Conservation (phyloP, 768 basidiomycete genomes). For the Lactarius sp. region DNA sequence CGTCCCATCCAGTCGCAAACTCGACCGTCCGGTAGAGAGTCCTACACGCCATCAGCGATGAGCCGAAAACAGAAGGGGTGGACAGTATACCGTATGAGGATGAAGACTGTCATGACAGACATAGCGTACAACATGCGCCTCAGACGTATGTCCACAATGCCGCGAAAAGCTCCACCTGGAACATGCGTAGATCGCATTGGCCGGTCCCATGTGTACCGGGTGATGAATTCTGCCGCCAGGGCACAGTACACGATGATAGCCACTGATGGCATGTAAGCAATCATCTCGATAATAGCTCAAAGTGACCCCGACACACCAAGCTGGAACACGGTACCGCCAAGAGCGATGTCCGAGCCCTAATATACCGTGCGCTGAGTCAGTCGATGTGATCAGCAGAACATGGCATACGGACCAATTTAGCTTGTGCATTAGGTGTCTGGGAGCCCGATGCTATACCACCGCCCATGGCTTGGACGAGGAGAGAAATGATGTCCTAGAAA, state of each 20-base stretch:
- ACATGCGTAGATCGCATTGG: neutral
- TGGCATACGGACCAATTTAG: neutral
- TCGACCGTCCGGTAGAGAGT: slow-evolving; percentile 20
- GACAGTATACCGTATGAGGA: slow-evolving; percentile 17
- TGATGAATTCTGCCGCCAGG: slow-evolving; percentile 17
- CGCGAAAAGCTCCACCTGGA: neutral
- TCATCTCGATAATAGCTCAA: neutral
- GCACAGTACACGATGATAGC: slow-evolving; percentile 15
- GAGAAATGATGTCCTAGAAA: slow-evolving; percentile 21
- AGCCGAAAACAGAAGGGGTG: neutral
- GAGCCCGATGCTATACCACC: slow-evolving; percentile 14
- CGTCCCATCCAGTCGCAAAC: slow-evolving; percentile 17
- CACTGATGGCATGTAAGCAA: slow-evolving; percentile 5
- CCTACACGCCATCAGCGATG: slow-evolving; percentile 1
- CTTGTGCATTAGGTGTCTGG: neutral
- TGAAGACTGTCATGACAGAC: slow-evolving; percentile 18
- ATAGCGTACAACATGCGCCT: slow-evolving; percentile 13
- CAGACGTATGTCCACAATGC: slow-evolving; percentile 1
- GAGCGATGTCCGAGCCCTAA: slow-evolving; percentile 19
- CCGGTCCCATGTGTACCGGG: slow-evolving; percentile 4
- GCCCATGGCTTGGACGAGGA: slow-evolving; percentile 18
- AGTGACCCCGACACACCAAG: slow-evolving; percentile 5
- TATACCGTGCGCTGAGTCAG: neutral
- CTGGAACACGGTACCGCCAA: slow-evolving; percentile 23
- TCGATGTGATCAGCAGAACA: neutral